Base-by-base conservation (phyloP, 1,139 yeast species). In the Schwanniomyces etchellsii region DNA sequence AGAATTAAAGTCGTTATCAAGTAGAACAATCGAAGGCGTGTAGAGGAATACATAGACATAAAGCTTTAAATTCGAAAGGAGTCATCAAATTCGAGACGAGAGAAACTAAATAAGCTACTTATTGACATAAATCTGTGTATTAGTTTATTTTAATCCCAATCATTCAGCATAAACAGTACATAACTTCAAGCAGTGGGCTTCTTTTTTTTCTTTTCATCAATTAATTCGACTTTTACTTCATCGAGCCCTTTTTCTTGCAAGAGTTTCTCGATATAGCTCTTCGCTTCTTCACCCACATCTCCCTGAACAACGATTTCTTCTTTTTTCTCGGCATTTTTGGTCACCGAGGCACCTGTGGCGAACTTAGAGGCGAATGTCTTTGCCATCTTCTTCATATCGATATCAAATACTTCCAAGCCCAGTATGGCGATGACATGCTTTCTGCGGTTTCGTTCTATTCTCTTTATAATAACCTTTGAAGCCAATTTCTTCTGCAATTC, bases 341-440 rank as follows among this genome's bases (percentile, higher is more conserved):
- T 80, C n/a, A 89, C 96, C 27, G 93, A 78, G 16, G 96, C 93
- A 28, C 98, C 98, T 3, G 97, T 89, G 14, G 98, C 98, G 53
- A 89, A 91, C 55, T 85, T 86, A 24, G 93, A 81, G 0, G 96
- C 94, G 58, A 91, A 86, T 1, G 88, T 80, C 67, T 91, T 91
- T 28, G 96, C 84, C 43, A 86, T 69, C 52, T 88, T 88, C 65
- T 91, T 91, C 72, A 85, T 71, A 52, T 89, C 96, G 39, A 86
- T 76, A 43, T 79, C 91, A 54, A 86, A 82, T 28, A 88, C 86
- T 52, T 89, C 97, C 40, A 89, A 68, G 14, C 96, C 96, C 12
- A 83, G 72, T 34, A 89, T 81, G 20, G 95, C 83, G 35, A 88
- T 81, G 34, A 88, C 84, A 52, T 82, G 88, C 57, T 89, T 89